phyloP scores from a whole-genome alignment of 2,329 filamentous ascomycete species.

The Pseudogymnoascus sp. region DNA sequence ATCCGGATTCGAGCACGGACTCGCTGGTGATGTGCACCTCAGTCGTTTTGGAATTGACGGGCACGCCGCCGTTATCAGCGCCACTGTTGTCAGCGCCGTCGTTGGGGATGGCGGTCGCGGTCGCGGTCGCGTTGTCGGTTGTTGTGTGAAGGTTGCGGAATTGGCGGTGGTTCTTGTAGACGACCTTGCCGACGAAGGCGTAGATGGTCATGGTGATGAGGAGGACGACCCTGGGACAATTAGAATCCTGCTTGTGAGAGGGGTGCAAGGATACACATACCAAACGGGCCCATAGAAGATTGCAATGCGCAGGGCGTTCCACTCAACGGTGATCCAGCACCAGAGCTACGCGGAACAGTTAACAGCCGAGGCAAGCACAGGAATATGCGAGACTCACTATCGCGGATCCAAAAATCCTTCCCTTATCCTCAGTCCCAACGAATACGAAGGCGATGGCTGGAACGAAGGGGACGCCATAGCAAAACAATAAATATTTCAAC shows the following conservation, averaged over 20 bases:
- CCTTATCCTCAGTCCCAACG: constrained; percentile 30
- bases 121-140: constrained; percentile 35
- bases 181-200: constrained; percentile 52
- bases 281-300: constrained; percentile 67
- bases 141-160: constrained; percentile 43
- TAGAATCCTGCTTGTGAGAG: constrained; percentile 15
- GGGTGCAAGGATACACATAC: constrained; percentile 31
- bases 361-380: constrained; percentile 30
- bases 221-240: constrained; percentile 44
- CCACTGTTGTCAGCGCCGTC: not conserved
- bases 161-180: constrained; percentile 57
- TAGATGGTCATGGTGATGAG: constrained; percentile 56
- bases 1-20: constrained; percentile 25
- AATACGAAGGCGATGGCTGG: constrained; percentile 47
- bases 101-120: constrained; percentile 7
- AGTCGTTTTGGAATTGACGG: constrained; percentile 39
- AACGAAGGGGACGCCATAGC: constrained; percentile 48
- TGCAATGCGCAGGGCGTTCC: constrained; percentile 63
- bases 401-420: constrained; percentile 31
- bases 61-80: not conserved
- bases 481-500: constrained; percentile 43
- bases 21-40: constrained; percentile 54
- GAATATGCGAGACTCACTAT: constrained; percentile 27
- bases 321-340: constrained; percentile 66
- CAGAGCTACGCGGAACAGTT: constrained; percentile 54